phyloP scores from a whole-genome alignment of 2,329 filamentous ascomycete genomes.

The Zymoseptoria ardabiliae region DNA sequence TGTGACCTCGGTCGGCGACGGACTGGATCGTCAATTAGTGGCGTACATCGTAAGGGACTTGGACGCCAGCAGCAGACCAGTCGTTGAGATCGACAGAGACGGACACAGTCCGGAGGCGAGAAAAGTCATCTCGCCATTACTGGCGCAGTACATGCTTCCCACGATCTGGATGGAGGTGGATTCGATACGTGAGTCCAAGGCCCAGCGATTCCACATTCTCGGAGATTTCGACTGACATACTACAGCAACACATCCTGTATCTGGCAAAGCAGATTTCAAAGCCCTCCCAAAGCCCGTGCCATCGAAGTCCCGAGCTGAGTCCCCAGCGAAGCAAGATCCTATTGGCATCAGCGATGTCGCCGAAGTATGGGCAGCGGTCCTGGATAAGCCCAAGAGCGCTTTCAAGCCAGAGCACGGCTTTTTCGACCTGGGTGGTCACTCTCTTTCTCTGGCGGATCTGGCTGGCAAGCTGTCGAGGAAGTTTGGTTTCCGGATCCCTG shows the following conservation, averaged over 20 bases:
- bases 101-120: slow-evolving; percentile 65
- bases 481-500: slow-evolving; percentile 66
- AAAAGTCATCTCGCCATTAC: slow-evolving; percentile 54
- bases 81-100: slow-evolving; percentile 59
- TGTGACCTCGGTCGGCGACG: slow-evolving; percentile 67
- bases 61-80: slow-evolving; percentile 50
- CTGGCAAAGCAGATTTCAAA: slow-evolving; percentile 70
- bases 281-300: slow-evolving; percentile 57
- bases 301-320: slow-evolving; percentile 52
- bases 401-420: slow-evolving; percentile 68
- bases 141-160: slow-evolving; percentile 80
- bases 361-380: slow-evolving; percentile 62
- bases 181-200: slow-evolving; percentile 42
- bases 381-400: slow-evolving; percentile 55
- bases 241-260: slow-evolving; percentile 62
- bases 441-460: slow-evolving; percentile 67
- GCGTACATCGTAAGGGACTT: slow-evolving; percentile 68
- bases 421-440: slow-evolving; percentile 75
- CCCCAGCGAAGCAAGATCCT: slow-evolving; percentile 54
- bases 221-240: background rate
- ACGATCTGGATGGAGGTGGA: slow-evolving; percentile 68
- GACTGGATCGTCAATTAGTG: slow-evolving; percentile 65
- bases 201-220: background rate
- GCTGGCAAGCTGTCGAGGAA: slow-evolving; percentile 61
- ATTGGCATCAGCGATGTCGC: slow-evolving; percentile 62